Percentiles rank a stretch among this genome's conserved stretches.
These are phyloP conservation scores for Ettlia oleoabundans DNA, from an alignment of 139 green algal species.

Conservation along the genomic window DNA sequence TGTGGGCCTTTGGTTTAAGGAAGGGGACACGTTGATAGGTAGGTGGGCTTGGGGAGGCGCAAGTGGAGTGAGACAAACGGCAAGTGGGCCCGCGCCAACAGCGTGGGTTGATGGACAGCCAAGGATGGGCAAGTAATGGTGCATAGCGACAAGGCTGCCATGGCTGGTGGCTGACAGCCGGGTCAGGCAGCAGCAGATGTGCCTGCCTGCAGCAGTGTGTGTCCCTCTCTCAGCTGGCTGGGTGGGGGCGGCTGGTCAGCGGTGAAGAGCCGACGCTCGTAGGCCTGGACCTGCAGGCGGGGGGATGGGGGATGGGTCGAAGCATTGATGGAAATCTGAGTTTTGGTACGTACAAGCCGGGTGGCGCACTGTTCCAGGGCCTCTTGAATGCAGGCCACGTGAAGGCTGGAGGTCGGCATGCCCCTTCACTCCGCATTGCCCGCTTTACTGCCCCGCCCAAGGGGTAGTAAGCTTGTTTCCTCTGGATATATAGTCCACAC, in stretches of 20 bases:
- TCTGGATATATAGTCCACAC: no score
- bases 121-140: not conserved
- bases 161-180: not conserved
- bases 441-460: no score
- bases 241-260: conserved; percentile 25
- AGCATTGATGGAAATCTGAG: not conserved
- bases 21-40: not conserved
- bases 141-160: no score
- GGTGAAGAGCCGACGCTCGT: conserved; percentile 37
- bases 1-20: not conserved
- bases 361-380: not conserved
- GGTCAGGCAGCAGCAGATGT: not conserved
- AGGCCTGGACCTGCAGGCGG: conserved; percentile 24
- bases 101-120: no score
- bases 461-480: no score
- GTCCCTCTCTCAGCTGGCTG: conserved; percentile 20
- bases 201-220: conserved; percentile 29
- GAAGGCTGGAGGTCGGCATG: no score
- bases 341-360: not conserved
- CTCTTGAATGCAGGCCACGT: no score
- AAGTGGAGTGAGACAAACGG: no score
- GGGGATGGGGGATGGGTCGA: not conserved
- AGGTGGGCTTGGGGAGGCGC: not conserved
- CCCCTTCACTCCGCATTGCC: no score
- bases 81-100: no score